A percentile compares a stretch with the other conserved stretches of the same genome.
Conservation (phyloP, 139 green algal species). For the Chlamydomonas incerta region DNA sequence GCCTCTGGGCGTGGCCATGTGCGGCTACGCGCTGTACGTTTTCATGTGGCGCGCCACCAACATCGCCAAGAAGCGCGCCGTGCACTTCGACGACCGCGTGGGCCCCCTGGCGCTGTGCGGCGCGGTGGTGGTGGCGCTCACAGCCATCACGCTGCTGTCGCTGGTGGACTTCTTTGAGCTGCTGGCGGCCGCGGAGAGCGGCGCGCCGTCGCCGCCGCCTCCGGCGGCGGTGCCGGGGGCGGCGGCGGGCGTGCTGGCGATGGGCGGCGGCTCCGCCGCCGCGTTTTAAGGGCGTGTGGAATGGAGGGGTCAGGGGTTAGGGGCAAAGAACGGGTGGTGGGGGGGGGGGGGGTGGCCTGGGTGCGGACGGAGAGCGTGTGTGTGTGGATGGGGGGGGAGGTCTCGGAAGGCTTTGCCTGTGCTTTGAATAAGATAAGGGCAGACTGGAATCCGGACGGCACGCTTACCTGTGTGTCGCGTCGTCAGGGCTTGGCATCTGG, state of each 20-base stretch:
- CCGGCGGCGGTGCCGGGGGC: neutral
- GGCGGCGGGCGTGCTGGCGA: neutral
- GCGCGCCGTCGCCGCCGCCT: neutral
- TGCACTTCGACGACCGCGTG: conserved; percentile 84
- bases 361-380: too few species aligned
- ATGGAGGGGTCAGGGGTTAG: too few species aligned
- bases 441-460: too few species aligned
- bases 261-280: neutral
- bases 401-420: too few species aligned
- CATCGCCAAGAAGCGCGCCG: conserved; percentile 74
- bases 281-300: too few species aligned
- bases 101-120: conserved; percentile 80
- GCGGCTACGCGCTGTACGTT: conserved; percentile 82
- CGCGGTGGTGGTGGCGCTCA: conserved; percentile 75
- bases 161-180: conserved; percentile 76
- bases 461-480: too few species aligned
- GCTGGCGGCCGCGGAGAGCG: conserved; percentile 24
- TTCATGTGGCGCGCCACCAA: conserved; percentile 81
- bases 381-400: too few species aligned
- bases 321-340: too few species aligned
- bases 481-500: too few species aligned
- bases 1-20: conserved; percentile 86
- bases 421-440: too few species aligned
- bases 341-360: too few species aligned
- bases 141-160: conserved; percentile 80